These are phyloP conservation scores for Alnus glutinosa DNA, from an alignment of 306 rosid species.

Conservation along the genomic window DNA sequence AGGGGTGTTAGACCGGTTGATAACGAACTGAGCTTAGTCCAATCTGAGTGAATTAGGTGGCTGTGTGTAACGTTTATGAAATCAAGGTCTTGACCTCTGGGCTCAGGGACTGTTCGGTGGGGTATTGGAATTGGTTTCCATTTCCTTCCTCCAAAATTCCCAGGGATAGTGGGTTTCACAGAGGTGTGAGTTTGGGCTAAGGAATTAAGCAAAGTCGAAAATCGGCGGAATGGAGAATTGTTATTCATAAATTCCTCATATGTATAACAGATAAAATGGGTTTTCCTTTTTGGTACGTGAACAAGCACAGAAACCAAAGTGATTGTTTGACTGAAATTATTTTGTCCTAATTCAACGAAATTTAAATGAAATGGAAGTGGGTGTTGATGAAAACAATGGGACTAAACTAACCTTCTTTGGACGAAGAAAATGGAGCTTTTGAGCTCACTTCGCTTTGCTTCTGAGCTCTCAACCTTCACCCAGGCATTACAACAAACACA, in stretches of 20 bases:
- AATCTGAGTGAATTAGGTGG: slow-evolving; percentile 62
- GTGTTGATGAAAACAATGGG: not conserved
- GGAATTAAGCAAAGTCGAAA: slow-evolving; percentile 40
- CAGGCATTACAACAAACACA: too few species aligned
- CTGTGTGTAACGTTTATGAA: too few species aligned
- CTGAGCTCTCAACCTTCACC: not conserved
- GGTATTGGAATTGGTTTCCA: slow-evolving; percentile 57
- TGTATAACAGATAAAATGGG: not conserved
- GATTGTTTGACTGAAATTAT: too few species aligned
- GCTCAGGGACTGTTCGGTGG: slow-evolving; percentile 61
- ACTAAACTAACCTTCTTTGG: not conserved
- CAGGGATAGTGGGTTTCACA: slow-evolving; percentile 22
- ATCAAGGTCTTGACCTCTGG: slow-evolving; percentile 73
- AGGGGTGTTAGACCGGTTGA: slow-evolving; percentile 51
- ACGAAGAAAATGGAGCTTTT: not conserved
- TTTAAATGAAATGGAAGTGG: not conserved
- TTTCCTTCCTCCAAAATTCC: slow-evolving; percentile 21
- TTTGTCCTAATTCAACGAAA: too few species aligned
- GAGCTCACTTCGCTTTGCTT: not conserved
- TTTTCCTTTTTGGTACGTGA: not conserved
- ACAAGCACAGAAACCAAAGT: not conserved
- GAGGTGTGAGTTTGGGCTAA: slow-evolving; percentile 25
- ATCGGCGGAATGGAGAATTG: slow-evolving; percentile 28
- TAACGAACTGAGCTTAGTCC: slow-evolving; percentile 60
- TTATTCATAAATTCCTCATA: slow-evolving; percentile 5